These are phyloP conservation scores for Linnemannia schmuckeri DNA, from an alignment of 192 early-diverging fungal genomes.

Conservation along the genomic window DNA sequence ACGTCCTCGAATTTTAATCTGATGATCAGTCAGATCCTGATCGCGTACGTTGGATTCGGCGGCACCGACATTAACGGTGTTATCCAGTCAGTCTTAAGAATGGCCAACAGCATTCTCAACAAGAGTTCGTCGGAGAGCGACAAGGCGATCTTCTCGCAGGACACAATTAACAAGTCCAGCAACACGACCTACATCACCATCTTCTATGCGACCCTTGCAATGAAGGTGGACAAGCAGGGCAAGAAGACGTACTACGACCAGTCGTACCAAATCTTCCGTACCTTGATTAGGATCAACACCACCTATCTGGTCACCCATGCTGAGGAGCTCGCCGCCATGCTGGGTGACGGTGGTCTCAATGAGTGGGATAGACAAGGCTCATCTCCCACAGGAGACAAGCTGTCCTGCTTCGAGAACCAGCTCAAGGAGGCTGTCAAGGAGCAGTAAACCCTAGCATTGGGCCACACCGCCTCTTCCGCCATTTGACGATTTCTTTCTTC, in stretches of 20 bases:
- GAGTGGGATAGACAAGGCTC: background rate
- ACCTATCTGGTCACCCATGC: background rate
- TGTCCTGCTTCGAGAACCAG: conserved; percentile 6
- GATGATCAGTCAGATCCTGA: background rate
- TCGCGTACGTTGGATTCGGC: background rate
- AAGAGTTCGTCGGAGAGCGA: background rate
- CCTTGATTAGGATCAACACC: background rate
- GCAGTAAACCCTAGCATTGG: too few relatives aligned
- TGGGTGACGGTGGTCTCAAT: background rate
- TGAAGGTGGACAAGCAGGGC: background rate
- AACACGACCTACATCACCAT: background rate
- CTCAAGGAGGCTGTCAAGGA: background rate
- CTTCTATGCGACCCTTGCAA: conserved; percentile 4
- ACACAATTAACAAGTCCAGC: background rate
- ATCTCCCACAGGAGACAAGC: background rate
- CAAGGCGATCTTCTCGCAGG: conserved; percentile 11
- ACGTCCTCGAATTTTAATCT: background rate
- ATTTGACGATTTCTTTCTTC: too few relatives aligned
- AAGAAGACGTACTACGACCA: background rate
- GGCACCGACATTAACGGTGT: background rate
- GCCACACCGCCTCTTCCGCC: too few relatives aligned
- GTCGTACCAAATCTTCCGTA: background rate
- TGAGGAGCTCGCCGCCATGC: background rate
- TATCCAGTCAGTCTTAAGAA: background rate
- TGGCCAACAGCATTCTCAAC: conserved; percentile 21